Base-by-base conservation (phyloP, 768 basidiomycete genomes). In the Phlebiopsis flavidoalba region DNA sequence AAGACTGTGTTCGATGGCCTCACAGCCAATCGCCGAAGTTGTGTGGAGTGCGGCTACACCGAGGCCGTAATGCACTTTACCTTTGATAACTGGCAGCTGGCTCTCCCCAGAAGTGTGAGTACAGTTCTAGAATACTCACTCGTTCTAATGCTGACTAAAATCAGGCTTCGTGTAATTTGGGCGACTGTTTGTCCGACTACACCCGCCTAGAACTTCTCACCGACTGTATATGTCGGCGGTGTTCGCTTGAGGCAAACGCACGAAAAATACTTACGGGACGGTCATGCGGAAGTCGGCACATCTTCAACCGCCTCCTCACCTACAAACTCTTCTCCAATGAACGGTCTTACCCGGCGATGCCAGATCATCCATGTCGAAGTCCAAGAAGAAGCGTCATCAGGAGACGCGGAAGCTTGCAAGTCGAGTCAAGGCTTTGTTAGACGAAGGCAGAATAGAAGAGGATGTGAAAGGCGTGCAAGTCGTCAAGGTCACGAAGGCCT, bases 191-290 rank as follows among this genome's bases (percentile, higher is more conserved):
- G 11, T 83, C 83, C 60, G 91, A 96, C 48, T 97, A 95, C 72
- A 96, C 94, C 31, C 82, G 87, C 11, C 80, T 96, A 33, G 97
- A 99, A 70, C 74, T 91, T 37, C 80, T 99, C 50, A 84, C 83
- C n/a, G 95, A 95, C 69, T 96, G 94, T 66, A 85, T 93, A 26
- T 99, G 97, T 73, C 86, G 95, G 21, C 87, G 88, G 62, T 99
- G 97, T 70, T 93, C 94, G 1, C 77, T 98, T 62, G 76, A 86
- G 5, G 86, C 88, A 17, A n/a, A 98, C 97, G 0, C 83, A 84
- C 65, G 75, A 75, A 52, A 79, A 55, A 45, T 55, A 86, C 51
- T 78, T 95, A 58, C 72, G 76, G 45, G 73, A 81, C 8, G 93
- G 76, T 84, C 19, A 22, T 43, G 5, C 80, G 84, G 37, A 74